Percentiles rank a stretch among this genome's conserved stretches.
These are phyloP conservation scores for Truncatella angustata DNA, from an alignment of 2,329 filamentous ascomycete species.

Conservation along the genomic window DNA sequence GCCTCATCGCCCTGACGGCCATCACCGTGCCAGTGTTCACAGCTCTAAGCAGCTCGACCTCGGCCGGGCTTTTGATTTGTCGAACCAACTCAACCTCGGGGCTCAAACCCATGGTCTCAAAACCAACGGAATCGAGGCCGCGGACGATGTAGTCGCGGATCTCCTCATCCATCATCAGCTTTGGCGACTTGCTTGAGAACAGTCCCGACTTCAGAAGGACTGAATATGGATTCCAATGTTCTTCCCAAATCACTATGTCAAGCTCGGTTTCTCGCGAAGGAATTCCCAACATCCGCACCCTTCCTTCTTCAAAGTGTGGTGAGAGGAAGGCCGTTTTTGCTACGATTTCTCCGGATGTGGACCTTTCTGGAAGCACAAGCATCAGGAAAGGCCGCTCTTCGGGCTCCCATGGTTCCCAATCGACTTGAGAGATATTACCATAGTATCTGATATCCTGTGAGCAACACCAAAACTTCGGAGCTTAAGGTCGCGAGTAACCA, in stretches of 20 bases:
- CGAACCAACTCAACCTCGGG: slow-evolving; percentile 56
- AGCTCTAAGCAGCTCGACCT: slow-evolving; percentile 56
- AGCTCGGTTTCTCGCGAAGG: slow-evolving; percentile 48
- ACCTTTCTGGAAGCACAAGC: slow-evolving; percentile 50
- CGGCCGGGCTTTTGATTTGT: slow-evolving; percentile 55
- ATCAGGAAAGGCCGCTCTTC: slow-evolving; percentile 64
- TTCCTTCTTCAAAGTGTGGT: slow-evolving; percentile 59
- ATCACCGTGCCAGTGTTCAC: slow-evolving; percentile 65
- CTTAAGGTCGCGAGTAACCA: background rate
- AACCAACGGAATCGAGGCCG: slow-evolving; percentile 51
- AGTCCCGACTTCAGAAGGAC: slow-evolving; percentile 47
- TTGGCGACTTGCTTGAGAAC: slow-evolving; percentile 30
- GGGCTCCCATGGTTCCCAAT: slow-evolving; percentile 66
- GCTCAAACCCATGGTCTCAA: slow-evolving; percentile 53
- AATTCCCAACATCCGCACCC: slow-evolving; percentile 58
- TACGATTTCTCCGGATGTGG: slow-evolving; percentile 36
- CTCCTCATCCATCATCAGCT: slow-evolving; percentile 64
- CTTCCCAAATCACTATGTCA: slow-evolving; percentile 59
- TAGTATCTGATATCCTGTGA: slow-evolving; percentile 43
- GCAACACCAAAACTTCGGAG: background rate
- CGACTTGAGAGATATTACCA: slow-evolving; percentile 57
- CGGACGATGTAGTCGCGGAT: slow-evolving; percentile 62
- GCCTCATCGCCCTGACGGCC: slow-evolving; percentile 55
- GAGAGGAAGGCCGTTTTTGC: slow-evolving; percentile 58
- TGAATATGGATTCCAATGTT: slow-evolving; percentile 62